Evolutionary conservation across 2,329 filamentous ascomycete genomes (phyloP), one percentile per base, ranked within the genome.

Genomic region (Penicillium sp.): DNA sequence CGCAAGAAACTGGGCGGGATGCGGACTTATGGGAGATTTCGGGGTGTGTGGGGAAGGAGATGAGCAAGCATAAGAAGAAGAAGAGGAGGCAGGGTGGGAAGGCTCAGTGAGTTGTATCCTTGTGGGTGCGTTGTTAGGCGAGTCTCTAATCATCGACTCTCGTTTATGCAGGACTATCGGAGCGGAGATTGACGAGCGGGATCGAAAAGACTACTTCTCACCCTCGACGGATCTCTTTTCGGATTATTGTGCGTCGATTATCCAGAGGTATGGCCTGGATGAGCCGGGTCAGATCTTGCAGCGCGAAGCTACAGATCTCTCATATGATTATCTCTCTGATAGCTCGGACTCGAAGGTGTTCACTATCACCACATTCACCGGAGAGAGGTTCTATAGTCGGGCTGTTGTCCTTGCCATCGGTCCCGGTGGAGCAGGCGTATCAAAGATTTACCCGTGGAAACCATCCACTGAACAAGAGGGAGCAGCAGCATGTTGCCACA

Each of bases 11-110:
- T 16, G 79, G 80, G 0, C 74, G 84, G n/a, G 80, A 84, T 54
- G 71, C 74, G 6, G 88, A 93, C 63, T 71, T 91, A 8, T 77
- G 82, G 43, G 87, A 92, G 71, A 86, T 93, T 44, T 76, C 80
- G 0, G 86, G 87, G 2, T 91, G 89, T 58, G 89, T 91, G 0
- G 89, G 90, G 0, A 90, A 88, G 64, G 89, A 91, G 65, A 71
- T 91, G 53, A 91, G 88, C 75, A 93, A 93, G 74, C 88, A 93
- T 70, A 81, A 83, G 54, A 78, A 75, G 69, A 87, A 86, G 76
- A 91, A 90, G 78, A 87, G 85, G 74, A 88, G 89, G 74, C 83
- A 84, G 69, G 72, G 59, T 62, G 73, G 55, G 72, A 61, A 74
- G 74, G 67, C 78, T 77, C 78, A 79, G 72, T 64, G 35, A 48